Conservation (phyloP, 1,284 basidiomycete genomes). For the Ceratobasidium sp. region DNA sequence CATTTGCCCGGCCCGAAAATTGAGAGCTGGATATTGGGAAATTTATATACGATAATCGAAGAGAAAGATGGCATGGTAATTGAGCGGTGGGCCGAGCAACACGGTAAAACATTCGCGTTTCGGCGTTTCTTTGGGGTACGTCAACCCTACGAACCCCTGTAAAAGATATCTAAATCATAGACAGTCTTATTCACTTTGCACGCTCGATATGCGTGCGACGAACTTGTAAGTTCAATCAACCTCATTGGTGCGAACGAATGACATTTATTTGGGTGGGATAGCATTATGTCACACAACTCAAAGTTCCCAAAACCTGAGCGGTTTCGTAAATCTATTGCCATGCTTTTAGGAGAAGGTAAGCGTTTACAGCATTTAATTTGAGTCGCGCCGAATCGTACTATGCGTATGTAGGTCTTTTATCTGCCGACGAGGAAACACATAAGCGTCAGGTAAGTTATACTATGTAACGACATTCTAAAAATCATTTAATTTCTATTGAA, state of each 20-base stretch:
- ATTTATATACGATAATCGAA: constrained; percentile 7
- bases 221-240: constrained; percentile 16
- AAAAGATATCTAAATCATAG: not conserved
- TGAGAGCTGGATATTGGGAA: constrained; percentile 17
- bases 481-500: too few species aligned
- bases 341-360: constrained; percentile 37
- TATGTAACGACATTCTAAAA: too few species aligned
- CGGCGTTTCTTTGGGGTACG: constrained; percentile 31
- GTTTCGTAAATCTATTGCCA: not conserved
- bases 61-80: not conserved
- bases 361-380: not conserved
- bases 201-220: constrained; percentile 22
- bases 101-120: constrained; percentile 32
- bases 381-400: not conserved
- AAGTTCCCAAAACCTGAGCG: constrained; percentile 10
- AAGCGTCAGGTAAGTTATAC: constrained; percentile 21
- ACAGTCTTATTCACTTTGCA: constrained; percentile 26
- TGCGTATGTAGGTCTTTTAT: not conserved
- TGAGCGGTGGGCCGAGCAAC: constrained; percentile 29
- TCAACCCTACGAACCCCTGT: too few species aligned
- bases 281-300: constrained; percentile 6
- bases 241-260: not conserved
- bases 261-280: not conserved
- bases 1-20: constrained; percentile 17
- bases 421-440: constrained; percentile 26